phyloP scores from a whole-genome alignment of 179 eudicot species.

The Beta corolliflora region DNA sequence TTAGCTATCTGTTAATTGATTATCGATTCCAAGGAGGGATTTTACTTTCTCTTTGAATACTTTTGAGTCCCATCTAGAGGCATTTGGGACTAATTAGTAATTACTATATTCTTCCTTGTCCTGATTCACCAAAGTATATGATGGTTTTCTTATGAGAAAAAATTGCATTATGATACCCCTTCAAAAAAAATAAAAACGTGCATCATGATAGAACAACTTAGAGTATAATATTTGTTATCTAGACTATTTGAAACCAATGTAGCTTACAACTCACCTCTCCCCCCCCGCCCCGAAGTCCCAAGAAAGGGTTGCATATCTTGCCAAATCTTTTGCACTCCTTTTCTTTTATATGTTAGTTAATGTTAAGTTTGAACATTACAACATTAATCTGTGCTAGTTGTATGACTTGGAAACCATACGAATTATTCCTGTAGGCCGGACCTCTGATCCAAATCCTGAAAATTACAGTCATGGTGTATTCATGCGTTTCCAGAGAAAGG shows the following conservation, averaged over 20 bases:
- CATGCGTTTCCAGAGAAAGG: constrained; percentile 84
- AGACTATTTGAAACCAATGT: not conserved
- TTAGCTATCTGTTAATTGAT: constrained; percentile 1
- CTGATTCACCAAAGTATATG: not conserved
- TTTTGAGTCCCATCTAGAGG: not conserved
- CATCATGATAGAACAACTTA: not conserved
- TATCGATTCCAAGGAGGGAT: not conserved
- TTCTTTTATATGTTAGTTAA: not conserved
- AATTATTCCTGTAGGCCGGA: constrained; percentile 54
- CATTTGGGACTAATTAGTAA: not conserved
- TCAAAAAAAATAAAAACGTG: no score
- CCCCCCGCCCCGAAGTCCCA: not conserved
- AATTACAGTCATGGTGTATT: constrained; percentile 76
- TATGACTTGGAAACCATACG: constrained; percentile 3
- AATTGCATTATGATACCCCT: no score
- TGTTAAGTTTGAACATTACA: not conserved
- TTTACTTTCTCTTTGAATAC: not conserved
- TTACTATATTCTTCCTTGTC: not conserved
- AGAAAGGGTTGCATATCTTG: not conserved
- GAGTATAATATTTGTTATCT: no score
- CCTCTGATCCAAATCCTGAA: constrained; percentile 54
- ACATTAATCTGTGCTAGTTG: not conserved
- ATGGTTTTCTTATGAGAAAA: no score
- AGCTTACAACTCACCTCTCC: constrained; percentile 4
- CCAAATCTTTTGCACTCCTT: not conserved